Conservation (phyloP, 208 protist genomes). For the Plasmodiophora brassicae region DNA sequence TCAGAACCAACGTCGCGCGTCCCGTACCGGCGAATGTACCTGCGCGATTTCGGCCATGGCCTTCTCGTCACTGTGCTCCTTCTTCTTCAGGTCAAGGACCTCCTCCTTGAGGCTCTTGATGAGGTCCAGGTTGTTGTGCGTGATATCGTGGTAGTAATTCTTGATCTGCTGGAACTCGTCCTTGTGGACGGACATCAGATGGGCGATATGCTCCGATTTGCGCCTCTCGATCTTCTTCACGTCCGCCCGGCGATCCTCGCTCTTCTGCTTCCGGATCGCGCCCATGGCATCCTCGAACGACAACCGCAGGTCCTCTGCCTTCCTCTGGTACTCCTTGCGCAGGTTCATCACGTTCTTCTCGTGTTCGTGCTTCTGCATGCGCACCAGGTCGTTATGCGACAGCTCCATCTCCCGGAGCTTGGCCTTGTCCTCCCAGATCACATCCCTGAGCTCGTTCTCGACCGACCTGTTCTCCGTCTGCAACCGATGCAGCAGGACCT, state of each 20-base stretch:
- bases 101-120: slow-evolving; percentile 87
- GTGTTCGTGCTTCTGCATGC: slow-evolving; percentile 29
- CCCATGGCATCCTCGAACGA: neutral
- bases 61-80: slow-evolving; percentile 63
- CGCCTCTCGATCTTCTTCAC: slow-evolving; percentile 26
- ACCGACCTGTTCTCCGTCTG: slow-evolving; percentile 2
- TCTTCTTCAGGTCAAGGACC: slow-evolving; percentile 41
- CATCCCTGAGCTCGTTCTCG: slow-evolving; percentile 5
- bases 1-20: neutral
- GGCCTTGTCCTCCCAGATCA: neutral
- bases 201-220: slow-evolving; percentile 15
- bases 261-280: neutral
- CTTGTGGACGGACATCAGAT: slow-evolving; percentile 33
- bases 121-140: slow-evolving; percentile 91
- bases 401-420: neutral
- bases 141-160: slow-evolving; percentile 89
- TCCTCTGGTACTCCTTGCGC: neutral
- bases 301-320: neutral
- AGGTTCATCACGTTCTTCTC: slow-evolving; percentile 28
- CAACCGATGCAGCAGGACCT: neutral
- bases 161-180: slow-evolving; percentile 36
- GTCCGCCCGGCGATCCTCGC: neutral
- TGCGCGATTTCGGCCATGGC: slow-evolving; percentile 91
- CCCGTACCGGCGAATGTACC: neutral
- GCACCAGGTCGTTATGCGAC: neutral